Conservation (phyloP, 176 grass and related monocot species). For the Hordeum marinum region DNA sequence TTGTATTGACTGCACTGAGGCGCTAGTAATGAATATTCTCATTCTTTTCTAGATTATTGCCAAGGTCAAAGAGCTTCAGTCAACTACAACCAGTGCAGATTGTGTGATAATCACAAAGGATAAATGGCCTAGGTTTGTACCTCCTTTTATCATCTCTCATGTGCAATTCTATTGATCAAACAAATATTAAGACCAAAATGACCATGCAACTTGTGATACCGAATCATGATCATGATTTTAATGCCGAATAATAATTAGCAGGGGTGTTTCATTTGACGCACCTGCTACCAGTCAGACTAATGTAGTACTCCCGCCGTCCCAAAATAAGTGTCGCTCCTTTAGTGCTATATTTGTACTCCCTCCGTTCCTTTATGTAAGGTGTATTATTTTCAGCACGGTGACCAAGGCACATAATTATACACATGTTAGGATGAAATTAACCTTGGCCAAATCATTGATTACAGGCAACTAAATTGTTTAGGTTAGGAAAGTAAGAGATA, state of each 20-base stretch:
- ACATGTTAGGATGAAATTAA: too few relatives aligned
- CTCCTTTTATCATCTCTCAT: constrained; percentile 17
- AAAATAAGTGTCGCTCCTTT: too few relatives aligned
- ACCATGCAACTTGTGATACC: background rate
- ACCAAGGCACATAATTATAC: too few relatives aligned
- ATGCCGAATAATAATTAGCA: background rate
- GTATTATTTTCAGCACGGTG: too few relatives aligned
- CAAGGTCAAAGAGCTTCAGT: constrained; percentile 71
- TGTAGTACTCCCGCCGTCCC: background rate
- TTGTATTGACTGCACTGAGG: background rate
- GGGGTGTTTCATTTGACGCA: background rate
- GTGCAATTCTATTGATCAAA: background rate
- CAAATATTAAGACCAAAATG: background rate
- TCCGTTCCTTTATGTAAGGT: too few relatives aligned
- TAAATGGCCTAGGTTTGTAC: constrained; percentile 38
- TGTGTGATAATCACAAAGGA: constrained; percentile 42
- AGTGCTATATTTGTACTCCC: too few relatives aligned
- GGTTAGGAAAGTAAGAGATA: too few relatives aligned
- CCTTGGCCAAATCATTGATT: too few relatives aligned
- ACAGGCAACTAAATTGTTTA: too few relatives aligned
- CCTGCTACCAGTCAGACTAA: background rate
- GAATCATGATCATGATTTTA: background rate
- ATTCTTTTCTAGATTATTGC: constrained; percentile 49
- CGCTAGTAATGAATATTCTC: background rate
- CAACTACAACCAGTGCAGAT: constrained; percentile 31